Percentiles rank a stretch among this genome's conserved stretches.
Conservation (phyloP, 768 basidiomycete genomes). For the Tremella yokohamensis region DNA sequence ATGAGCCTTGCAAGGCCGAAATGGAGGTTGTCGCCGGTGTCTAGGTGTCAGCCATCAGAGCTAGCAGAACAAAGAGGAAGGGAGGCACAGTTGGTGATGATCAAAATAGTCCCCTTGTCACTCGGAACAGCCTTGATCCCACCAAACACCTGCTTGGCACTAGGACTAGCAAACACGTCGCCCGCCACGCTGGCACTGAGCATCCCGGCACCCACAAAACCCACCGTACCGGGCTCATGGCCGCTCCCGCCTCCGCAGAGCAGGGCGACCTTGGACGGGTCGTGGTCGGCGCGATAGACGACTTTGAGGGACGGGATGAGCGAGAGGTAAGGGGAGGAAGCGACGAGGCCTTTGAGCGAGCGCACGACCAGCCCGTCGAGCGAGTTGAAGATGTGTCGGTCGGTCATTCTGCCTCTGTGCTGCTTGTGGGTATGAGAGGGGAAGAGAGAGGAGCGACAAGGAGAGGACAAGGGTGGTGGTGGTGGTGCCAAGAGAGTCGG, state of each 20-base stretch:
- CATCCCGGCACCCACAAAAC: conserved; percentile 41
- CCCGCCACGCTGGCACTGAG: conserved; percentile 43
- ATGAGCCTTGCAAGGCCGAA: conserved; percentile 87
- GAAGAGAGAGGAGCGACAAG: neutral
- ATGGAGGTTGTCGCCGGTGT: conserved; percentile 74
- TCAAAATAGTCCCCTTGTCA: conserved; percentile 43
- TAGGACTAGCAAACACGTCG: conserved; percentile 47
- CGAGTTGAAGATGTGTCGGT: conserved; percentile 46
- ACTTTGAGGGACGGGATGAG: conserved; percentile 47
- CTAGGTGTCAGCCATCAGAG: neutral
- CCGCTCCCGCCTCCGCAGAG: conserved; percentile 47
- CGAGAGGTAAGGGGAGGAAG: conserved; percentile 38
- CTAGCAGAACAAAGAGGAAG: neutral
- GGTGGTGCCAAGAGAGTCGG: too few relatives aligned
- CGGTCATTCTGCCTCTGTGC: conserved; percentile 27
- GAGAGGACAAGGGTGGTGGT: neutral
- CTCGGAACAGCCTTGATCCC: conserved; percentile 40
- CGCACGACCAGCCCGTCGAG: conserved; percentile 42
- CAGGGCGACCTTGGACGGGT: conserved; percentile 40
- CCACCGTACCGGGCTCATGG: conserved; percentile 46
- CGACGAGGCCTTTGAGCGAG: conserved; percentile 42
- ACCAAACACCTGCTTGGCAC: conserved; percentile 42
- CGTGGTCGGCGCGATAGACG: conserved; percentile 44
- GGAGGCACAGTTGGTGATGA: conserved; percentile 47
- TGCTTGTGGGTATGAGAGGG: neutral